phyloP scores from a whole-genome alignment of 2,329 filamentous ascomycete species.

The Claviceps monticola region DNA sequence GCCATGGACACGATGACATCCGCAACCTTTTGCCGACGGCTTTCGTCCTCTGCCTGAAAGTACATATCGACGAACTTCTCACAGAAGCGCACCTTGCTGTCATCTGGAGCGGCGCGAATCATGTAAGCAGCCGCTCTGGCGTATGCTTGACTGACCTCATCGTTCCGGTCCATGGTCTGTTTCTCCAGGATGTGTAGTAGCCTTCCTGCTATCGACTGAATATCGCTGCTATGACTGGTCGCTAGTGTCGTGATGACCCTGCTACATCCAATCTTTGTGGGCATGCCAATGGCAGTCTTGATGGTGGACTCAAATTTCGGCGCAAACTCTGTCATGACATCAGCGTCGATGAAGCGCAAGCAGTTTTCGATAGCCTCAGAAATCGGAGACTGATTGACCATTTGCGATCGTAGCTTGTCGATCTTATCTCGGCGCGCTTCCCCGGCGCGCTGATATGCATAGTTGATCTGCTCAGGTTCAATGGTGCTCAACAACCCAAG shows the following conservation, averaged over 20 bases:
- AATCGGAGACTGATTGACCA: conserved; percentile 74
- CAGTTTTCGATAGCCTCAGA: conserved; percentile 86
- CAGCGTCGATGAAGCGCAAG: conserved; percentile 67
- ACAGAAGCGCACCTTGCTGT: conserved; percentile 36
- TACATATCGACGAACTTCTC: conserved; percentile 53
- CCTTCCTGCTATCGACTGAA: conserved; percentile 59
- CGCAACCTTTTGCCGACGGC: conserved; percentile 58
- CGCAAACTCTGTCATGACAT: conserved; percentile 61
- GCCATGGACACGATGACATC: conserved; percentile 74
- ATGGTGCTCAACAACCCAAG: conserved; percentile 73
- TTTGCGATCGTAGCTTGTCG: conserved; percentile 70
- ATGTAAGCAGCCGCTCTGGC: conserved; percentile 79
- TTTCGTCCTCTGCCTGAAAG: conserved; percentile 67
- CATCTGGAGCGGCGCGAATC: conserved; percentile 42
- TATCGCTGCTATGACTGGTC: conserved; percentile 61
- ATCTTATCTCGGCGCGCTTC: conserved; percentile 81
- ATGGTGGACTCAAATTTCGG: conserved; percentile 64
- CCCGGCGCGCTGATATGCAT: conserved; percentile 78
- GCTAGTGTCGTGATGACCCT: conserved; percentile 74
- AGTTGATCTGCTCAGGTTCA: conserved; percentile 82
- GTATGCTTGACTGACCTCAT: conserved; percentile 83
- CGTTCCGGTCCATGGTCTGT: conserved; percentile 78
- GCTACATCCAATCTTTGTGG: conserved; percentile 84
- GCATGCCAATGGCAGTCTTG: conserved; percentile 76
- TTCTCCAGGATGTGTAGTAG: conserved; percentile 71